Conservation (phyloP, 352 stramenopile species). For the Phytopythium helicoides region DNA sequence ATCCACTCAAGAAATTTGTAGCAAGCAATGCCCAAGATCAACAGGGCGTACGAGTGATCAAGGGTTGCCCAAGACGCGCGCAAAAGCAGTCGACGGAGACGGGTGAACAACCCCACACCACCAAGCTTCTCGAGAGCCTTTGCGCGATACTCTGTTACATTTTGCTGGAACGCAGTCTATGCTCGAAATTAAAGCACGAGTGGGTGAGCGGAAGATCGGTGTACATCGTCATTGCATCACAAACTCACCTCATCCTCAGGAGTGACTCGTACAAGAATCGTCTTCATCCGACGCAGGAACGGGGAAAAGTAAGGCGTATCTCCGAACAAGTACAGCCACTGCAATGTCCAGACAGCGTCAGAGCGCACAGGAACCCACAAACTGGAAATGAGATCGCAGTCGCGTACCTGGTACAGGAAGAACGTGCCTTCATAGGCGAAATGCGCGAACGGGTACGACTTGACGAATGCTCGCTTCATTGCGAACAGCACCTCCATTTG, state of each 20-base stretch:
- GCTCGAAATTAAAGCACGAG: neutral
- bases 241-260: constrained; percentile 59
- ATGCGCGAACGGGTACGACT: constrained; percentile 71
- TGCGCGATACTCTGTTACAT: constrained; percentile 49
- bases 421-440: constrained; percentile 79
- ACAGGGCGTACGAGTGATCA: constrained; percentile 81
- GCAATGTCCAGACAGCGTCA: too few relatives aligned
- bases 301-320: constrained; percentile 84
- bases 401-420: constrained; percentile 71
- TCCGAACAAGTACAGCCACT: constrained; percentile 87
- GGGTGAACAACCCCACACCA: constrained; percentile 35
- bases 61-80: constrained; percentile 59
- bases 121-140: constrained; percentile 48
- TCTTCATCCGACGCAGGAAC: constrained; percentile 69
- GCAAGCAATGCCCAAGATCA: constrained; percentile 69
- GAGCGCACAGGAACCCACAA: too few relatives aligned
- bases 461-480: constrained; percentile 61
- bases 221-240: neutral
- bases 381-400: neutral
- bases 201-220: neutral
- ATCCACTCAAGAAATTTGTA: constrained; percentile 91
- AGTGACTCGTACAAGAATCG: constrained; percentile 69
- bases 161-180: constrained; percentile 49
- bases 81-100: constrained; percentile 39
- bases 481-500: constrained; percentile 44